These are phyloP conservation scores for Fraxinus americana DNA, from an alignment of 257 asterid species.

Conservation along the genomic window DNA sequence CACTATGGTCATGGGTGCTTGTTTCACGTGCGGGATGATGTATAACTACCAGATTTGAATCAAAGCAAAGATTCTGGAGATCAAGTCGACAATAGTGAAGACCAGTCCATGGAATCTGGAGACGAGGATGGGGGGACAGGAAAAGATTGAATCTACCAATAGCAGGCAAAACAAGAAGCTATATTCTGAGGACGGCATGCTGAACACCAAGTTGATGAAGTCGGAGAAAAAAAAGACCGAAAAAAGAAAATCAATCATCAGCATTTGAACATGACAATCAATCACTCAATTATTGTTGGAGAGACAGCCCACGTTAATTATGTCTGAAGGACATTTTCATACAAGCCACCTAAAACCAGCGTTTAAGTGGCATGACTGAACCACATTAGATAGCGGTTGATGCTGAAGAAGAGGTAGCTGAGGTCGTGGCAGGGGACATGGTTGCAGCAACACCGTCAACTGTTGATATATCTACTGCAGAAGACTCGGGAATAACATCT, in stretches of 20 bases:
- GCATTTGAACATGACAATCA: slow-evolving; percentile 47
- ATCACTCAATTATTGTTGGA: background rate
- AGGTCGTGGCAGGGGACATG: slow-evolving; percentile 21
- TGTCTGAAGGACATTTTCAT: background rate
- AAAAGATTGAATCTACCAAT: slow-evolving; percentile 46
- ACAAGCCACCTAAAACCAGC: background rate
- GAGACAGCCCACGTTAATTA: too few relatives aligned
- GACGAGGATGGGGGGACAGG: slow-evolving; percentile 43
- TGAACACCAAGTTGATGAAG: slow-evolving; percentile 67
- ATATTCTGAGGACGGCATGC: slow-evolving; percentile 78
- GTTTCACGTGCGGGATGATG: slow-evolving; percentile 51
- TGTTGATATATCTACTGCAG: slow-evolving; percentile 26
- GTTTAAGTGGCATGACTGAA: background rate
- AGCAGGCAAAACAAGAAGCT: slow-evolving; percentile 77
- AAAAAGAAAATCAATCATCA: slow-evolving; percentile 49
- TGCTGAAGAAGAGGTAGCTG: slow-evolving; percentile 15
- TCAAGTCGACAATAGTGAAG: slow-evolving; percentile 32
- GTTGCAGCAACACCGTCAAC: slow-evolving; percentile 29
- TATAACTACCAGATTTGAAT: slow-evolving; percentile 23
- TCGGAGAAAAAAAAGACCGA: slow-evolving; percentile 72
- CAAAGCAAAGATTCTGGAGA: slow-evolving; percentile 19
- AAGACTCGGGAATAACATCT: slow-evolving; percentile 40
- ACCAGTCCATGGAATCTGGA: slow-evolving; percentile 54
- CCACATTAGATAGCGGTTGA: slow-evolving; percentile 25
- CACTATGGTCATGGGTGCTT: background rate